Evolutionary conservation across 2,329 filamentous ascomycete genomes (phyloP).

Genomic region (Hypoxylon sp.): DNA sequence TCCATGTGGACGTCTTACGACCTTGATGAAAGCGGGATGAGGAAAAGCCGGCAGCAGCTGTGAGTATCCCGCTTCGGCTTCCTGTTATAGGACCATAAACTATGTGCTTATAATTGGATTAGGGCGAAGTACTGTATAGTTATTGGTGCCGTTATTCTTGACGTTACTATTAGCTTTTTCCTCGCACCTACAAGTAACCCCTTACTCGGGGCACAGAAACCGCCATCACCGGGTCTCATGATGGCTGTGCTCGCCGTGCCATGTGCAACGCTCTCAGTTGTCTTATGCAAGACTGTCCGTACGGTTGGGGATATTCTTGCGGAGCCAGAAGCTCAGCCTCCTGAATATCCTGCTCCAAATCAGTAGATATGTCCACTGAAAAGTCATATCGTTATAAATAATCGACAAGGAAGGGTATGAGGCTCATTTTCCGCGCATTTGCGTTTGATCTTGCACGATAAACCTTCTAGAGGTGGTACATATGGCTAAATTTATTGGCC

Average conservation of each 20-base stretch:
- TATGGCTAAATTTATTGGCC: no score
- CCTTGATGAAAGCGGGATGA: background rate
- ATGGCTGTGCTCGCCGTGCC: background rate
- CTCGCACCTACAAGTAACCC: background rate
- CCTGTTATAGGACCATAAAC: background rate
- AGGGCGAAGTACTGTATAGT: slow-evolving; percentile 1
- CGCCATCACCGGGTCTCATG: background rate
- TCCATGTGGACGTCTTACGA: background rate
- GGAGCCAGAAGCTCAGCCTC: background rate
- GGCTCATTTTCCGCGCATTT: no score
- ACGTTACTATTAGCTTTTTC: background rate
- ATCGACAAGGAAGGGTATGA: no score
- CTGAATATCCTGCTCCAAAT: background rate
- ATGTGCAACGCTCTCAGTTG: background rate
- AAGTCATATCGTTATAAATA: background rate
- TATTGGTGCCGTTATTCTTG: background rate
- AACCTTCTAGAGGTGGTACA: no score
- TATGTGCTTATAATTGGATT: background rate
- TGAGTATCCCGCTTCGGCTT: background rate
- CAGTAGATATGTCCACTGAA: background rate
- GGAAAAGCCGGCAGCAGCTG: background rate
- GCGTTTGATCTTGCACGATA: no score
- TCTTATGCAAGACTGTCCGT: background rate
- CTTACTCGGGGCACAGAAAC: background rate
- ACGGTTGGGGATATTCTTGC: background rate